A percentile compares a stretch with the other conserved stretches of the same genome.
Conservation (phyloP, 2,329 filamentous ascomycete species). For the Beauveria varroae region DNA sequence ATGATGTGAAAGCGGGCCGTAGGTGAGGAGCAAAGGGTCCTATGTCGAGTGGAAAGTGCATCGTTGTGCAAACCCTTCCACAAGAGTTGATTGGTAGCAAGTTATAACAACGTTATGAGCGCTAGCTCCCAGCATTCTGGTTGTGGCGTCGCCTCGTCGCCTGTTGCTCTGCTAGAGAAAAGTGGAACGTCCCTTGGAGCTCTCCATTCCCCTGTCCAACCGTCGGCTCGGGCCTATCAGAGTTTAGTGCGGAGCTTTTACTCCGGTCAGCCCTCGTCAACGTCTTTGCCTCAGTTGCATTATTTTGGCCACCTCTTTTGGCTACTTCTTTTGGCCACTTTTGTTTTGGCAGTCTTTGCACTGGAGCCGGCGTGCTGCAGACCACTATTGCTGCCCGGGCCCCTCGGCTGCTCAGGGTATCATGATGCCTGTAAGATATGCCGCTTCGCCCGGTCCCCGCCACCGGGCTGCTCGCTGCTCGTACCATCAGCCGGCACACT, state of each 20-base stretch:
- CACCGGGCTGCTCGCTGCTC: neutral
- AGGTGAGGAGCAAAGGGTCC: neutral
- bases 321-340: neutral
- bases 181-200: slow-evolving; percentile 5
- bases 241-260: slow-evolving; percentile 5
- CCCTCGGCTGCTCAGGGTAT: neutral
- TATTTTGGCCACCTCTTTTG: neutral
- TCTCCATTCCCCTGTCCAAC: neutral
- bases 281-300: neutral
- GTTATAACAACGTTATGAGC: too few species aligned
- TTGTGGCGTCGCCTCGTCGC: too few species aligned
- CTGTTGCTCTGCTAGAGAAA: neutral
- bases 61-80: too few species aligned
- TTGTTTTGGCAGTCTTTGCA: neutral
- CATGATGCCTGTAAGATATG: neutral
- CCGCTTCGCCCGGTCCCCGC: neutral
- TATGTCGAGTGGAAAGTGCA: neutral
- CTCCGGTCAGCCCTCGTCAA: slow-evolving; percentile 3
- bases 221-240: slow-evolving; percentile 5
- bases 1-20: neutral
- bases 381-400: neutral
- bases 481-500: neutral
- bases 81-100: too few species aligned
- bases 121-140: too few species aligned
- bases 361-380: neutral